phyloP scores from a whole-genome alignment of 139 green algal species.

The Spirogloea muscicola region DNA sequence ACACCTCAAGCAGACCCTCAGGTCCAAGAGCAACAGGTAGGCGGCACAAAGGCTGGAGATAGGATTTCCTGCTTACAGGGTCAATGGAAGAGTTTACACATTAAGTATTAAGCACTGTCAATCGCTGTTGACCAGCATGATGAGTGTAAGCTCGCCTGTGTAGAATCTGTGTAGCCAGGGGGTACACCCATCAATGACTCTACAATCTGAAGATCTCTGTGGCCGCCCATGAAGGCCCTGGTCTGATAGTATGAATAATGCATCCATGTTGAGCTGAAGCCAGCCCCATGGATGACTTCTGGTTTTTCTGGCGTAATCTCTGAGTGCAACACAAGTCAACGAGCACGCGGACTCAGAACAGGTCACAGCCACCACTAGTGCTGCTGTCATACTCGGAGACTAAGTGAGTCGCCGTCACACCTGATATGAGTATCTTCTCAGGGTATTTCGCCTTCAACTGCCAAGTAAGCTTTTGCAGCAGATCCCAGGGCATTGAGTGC shows the following conservation, averaged over 20 bases:
- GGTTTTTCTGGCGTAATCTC: constrained; percentile 63
- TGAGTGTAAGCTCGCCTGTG: too few species aligned
- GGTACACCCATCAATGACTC: constrained; percentile 59
- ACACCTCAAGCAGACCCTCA: neutral
- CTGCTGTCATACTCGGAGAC: neutral
- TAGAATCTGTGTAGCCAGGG: constrained; percentile 56
- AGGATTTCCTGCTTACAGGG: too few species aligned
- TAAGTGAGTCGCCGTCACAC: too few species aligned
- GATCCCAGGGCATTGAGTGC: constrained; percentile 60
- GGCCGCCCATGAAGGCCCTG: constrained; percentile 32
- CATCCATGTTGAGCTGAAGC: constrained; percentile 47
- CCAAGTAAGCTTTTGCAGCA: constrained; percentile 55
- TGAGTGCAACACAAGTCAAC: neutral
- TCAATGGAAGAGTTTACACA: too few species aligned
- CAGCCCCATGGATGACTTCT: constrained; percentile 45
- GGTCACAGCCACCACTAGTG: neutral
- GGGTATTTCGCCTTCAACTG: constrained; percentile 50
- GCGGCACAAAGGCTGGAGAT: too few species aligned
- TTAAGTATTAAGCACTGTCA: too few species aligned
- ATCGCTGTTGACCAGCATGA: too few species aligned
- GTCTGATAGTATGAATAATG: constrained; percentile 45
- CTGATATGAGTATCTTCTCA: constrained; percentile 57
- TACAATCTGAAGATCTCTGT: constrained; percentile 57
- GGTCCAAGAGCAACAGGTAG: too few species aligned
- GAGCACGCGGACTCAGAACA: neutral